Conservation (phyloP, 768 basidiomycete genomes). For the Pilatotrama ljubarskyi region DNA sequence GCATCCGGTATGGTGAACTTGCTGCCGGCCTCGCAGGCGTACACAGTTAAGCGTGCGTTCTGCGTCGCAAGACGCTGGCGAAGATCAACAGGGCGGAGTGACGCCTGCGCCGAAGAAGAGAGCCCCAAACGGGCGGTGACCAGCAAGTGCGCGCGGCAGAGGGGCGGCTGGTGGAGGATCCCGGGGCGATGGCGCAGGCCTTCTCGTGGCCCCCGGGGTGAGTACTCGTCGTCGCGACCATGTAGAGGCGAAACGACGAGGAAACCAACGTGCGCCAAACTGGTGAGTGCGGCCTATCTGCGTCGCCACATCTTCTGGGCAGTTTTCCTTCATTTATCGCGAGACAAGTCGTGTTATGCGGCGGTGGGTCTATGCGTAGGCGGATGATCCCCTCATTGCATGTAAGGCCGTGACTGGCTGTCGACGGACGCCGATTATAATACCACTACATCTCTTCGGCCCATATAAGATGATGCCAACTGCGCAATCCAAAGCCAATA, state of each 20-base stretch:
- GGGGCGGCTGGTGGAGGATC: slow-evolving; percentile 14
- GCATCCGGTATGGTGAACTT: not conserved
- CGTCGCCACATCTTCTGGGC: too few species aligned
- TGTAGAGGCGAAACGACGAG: not conserved
- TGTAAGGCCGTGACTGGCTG: too few species aligned
- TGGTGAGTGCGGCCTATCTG: too few species aligned
- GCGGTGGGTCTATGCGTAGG: too few species aligned
- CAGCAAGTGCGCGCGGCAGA: slow-evolving; percentile 14
- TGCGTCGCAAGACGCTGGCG: slow-evolving; percentile 3
- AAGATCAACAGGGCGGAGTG: slow-evolving; percentile 8
- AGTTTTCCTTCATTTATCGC: too few species aligned
- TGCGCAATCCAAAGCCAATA: too few species aligned
- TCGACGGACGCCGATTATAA: too few species aligned
- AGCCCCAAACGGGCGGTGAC: slow-evolving; percentile 4
- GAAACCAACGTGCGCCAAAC: slow-evolving; percentile 15
- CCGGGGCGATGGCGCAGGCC: slow-evolving; percentile 19
- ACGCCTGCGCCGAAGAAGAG: slow-evolving; percentile 6
- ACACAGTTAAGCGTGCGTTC: slow-evolving; percentile 1
- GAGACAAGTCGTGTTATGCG: too few species aligned
- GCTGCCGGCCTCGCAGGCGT: not conserved
- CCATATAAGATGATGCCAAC: too few species aligned
- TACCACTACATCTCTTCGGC: too few species aligned
- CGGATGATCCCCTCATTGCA: too few species aligned
- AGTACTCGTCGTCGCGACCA: slow-evolving; percentile 9
- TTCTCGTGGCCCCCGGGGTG: slow-evolving; percentile 22